These are phyloP conservation scores for Salix brachista DNA, from an alignment of 345 rosid species.

Conservation along the genomic window DNA sequence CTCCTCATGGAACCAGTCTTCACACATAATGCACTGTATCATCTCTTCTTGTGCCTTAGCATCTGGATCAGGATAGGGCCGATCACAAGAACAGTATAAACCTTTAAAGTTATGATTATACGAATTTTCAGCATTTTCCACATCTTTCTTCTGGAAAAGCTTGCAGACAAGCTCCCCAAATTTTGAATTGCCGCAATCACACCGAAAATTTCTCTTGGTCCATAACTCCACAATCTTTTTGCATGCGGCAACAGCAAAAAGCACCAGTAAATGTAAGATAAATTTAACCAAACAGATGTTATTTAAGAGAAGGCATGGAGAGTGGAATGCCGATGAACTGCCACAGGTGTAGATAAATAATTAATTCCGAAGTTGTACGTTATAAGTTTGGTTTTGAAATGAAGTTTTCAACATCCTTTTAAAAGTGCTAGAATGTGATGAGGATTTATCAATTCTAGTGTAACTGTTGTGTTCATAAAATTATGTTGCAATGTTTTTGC, in stretches of 20 bases:
- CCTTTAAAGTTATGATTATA: conserved; percentile 96
- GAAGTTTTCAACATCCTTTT: background rate
- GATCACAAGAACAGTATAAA: conserved; percentile 70
- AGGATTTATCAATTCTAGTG: background rate
- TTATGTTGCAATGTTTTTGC: background rate
- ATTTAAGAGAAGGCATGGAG: background rate
- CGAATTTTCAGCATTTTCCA: conserved; percentile 65
- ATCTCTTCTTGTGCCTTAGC: conserved; percentile 87
- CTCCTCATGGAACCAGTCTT: conserved; percentile 99
- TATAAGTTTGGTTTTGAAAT: background rate
- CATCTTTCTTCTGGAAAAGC: conserved; percentile 67
- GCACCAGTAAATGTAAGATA: background rate
- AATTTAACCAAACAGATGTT: background rate
- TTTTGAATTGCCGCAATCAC: conserved; percentile 96
- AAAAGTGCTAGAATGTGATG: background rate
- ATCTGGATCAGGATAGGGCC: conserved; percentile 89
- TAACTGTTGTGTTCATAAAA: background rate
- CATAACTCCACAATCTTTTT: conserved; percentile 78
- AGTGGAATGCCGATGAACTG: background rate
- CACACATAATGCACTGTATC: conserved; percentile 95
- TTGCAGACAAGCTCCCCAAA: conserved; percentile 78
- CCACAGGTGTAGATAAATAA: background rate
- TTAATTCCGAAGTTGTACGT: background rate
- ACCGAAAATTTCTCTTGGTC: conserved; percentile 89
- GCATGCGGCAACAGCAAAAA: conserved; percentile 2